A percentile compares a stretch with the other conserved stretches of the same genome.
These are phyloP conservation scores for Mycosphaerella sp. DNA, from an alignment of 2,329 filamentous ascomycete species.

Conservation along the genomic window DNA sequence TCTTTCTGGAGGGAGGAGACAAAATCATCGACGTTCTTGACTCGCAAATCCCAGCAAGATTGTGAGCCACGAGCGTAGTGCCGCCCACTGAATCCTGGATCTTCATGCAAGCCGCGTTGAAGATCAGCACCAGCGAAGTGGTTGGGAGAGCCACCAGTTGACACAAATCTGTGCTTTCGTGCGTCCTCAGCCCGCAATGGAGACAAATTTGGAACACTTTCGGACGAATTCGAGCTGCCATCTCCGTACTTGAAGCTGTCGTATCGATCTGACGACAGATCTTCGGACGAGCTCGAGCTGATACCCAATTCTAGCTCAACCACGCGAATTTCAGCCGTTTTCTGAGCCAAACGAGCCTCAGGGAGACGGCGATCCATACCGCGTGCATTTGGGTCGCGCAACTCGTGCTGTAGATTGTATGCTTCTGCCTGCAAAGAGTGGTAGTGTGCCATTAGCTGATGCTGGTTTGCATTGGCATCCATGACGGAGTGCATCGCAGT, in stretches of 20 bases:
- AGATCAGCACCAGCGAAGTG: not conserved
- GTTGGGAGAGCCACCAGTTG: slow-evolving; percentile 10
- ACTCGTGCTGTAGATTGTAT: slow-evolving; percentile 1
- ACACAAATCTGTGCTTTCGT: slow-evolving; percentile 4
- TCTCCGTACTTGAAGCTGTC: slow-evolving; percentile 9
- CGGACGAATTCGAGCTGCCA: slow-evolving; percentile 6
- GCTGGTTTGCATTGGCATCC: not conserved
- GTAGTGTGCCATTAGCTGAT: slow-evolving; percentile 11
- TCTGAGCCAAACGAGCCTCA: slow-evolving; percentile 4
- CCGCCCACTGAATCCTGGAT: not conserved
- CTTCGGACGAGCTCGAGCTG: not conserved
- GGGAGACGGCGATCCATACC: not conserved
- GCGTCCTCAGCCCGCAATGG: slow-evolving; percentile 11
- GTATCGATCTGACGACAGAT: slow-evolving; percentile 7
- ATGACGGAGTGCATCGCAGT: not conserved
- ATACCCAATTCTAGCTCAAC: slow-evolving; percentile 6
- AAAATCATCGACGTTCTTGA: slow-evolving; percentile 2
- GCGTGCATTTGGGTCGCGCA: not conserved
- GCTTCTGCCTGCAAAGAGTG: slow-evolving; percentile 13
- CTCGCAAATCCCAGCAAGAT: slow-evolving; percentile 8
- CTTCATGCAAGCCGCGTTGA: not conserved
- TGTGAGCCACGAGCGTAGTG: not conserved
- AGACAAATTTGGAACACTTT: slow-evolving; percentile 8
- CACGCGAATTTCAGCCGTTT: slow-evolving; percentile 7
- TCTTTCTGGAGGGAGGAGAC: slow-evolving; percentile 4